Evolutionary conservation across 768 basidiomycete species (phyloP).

Genomic region (Russula foetens): DNA sequence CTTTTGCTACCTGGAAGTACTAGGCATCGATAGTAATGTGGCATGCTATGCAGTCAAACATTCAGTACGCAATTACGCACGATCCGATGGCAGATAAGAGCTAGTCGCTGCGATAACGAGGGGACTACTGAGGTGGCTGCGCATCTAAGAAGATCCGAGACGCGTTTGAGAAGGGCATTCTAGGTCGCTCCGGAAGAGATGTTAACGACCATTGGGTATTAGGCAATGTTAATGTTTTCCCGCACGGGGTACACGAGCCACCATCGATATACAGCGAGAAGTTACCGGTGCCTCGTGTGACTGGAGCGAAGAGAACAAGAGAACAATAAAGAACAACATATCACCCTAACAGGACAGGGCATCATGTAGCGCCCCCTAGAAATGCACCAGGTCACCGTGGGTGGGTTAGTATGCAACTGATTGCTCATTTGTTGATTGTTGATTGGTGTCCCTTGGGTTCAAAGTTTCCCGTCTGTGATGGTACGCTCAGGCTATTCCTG

Average conservation of each 20-base stretch:
- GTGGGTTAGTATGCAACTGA: too few species aligned
- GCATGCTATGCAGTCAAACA: not conserved
- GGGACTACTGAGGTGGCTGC: not conserved
- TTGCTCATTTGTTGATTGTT: too few species aligned
- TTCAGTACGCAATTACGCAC: not conserved
- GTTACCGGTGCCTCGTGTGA: not conserved
- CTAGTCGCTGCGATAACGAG: too few species aligned
- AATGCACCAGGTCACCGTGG: not conserved
- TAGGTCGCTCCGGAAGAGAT: not conserved
- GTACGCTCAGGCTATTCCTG: not conserved
- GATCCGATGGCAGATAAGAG: not conserved
- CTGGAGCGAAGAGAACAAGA: not conserved
- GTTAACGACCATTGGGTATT: not conserved
- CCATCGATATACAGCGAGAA: not conserved
- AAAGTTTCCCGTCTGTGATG: too few species aligned
- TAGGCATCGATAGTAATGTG: not conserved
- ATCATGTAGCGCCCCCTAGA: not conserved
- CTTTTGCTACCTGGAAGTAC: not conserved
- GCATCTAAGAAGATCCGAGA: not conserved
- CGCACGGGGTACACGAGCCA: not conserved
- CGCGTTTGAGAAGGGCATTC: not conserved
- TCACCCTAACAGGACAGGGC: too few species aligned
- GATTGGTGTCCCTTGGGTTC: too few species aligned
- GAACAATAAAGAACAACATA: not conserved
- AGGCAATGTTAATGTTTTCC: not conserved